phyloP scores from a whole-genome alignment of 345 rosid genomes.

The Crucihimalaya himalaica region DNA sequence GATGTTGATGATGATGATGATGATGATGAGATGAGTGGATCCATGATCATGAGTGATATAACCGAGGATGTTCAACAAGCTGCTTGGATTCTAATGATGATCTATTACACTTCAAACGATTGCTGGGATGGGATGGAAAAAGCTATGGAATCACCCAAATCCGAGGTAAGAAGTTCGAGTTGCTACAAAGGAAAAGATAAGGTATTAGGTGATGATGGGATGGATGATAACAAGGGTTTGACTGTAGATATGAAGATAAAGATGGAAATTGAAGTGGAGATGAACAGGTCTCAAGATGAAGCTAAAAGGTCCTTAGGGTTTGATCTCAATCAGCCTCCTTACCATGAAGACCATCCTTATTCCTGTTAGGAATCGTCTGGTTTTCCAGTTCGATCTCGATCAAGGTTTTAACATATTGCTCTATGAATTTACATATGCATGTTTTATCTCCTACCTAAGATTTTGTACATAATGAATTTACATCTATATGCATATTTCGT shows the following conservation, averaged over 20 bases:
- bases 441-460: conserved; percentile 18
- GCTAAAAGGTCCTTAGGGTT: conserved; percentile 30
- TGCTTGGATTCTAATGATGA: conserved; percentile 34
- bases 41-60: conserved; percentile 12
- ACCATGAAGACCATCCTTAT: conserved; percentile 18
- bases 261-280: conserved; percentile 10
- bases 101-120: not conserved
- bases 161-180: conserved; percentile 29
- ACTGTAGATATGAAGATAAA: conserved; percentile 33
- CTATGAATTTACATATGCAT: conserved; percentile 15
- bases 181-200: not conserved
- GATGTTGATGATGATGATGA: not conserved
- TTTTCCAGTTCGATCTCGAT: not conserved
- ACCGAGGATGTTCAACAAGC: conserved; percentile 25
- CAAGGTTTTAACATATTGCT: not conserved
- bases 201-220: not conserved
- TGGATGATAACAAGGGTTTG: conserved; percentile 13
- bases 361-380: not conserved
- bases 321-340: conserved; percentile 36
- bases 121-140: not conserved
- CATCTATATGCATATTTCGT: too few relatives aligned
- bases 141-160: not conserved
- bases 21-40: conserved; percentile 17
- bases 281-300: conserved; percentile 10
- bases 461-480: conserved; percentile 11